Evolutionary conservation across 73 alveolate species (phyloP).

Genomic region (Halteria grandinella): DNA sequence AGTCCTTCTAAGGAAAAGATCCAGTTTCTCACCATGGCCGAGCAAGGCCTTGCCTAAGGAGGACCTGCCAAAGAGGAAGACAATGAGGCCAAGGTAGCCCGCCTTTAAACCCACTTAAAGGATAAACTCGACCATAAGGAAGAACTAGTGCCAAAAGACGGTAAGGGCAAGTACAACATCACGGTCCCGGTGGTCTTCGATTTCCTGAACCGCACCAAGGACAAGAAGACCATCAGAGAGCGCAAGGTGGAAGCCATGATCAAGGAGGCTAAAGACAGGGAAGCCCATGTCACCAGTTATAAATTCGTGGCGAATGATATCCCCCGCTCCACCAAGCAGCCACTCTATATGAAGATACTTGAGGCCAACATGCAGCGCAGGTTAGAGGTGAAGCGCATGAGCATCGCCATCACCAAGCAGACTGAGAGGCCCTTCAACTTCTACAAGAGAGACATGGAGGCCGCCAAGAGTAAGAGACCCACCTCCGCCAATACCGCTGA

Average conservation of each 20-base stretch:
- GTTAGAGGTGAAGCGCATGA: conserved; percentile 61
- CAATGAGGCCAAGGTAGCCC: no score
- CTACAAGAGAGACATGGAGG: conserved; percentile 66
- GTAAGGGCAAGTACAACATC: conserved; percentile 51
- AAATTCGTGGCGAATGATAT: conserved; percentile 74
- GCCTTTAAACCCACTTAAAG: no score
- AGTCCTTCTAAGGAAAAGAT: conserved; percentile 31
- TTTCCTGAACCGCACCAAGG: conserved; percentile 66
- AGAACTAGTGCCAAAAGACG: conserved; percentile 25
- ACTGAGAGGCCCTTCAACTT: conserved; percentile 80
- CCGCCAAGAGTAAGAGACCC: conserved; percentile 60
- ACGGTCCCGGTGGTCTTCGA: conserved; percentile 83
- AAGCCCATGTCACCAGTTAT: conserved; percentile 9
- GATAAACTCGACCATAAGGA: conserved; percentile 34
- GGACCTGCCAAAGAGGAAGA: background rate
- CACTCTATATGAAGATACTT: conserved; percentile 64
- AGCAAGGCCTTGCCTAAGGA: conserved; percentile 43
- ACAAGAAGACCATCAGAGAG: conserved; percentile 67
- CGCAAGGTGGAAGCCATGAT: conserved; percentile 73
- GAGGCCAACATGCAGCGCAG: conserved; percentile 74
- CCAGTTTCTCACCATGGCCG: background rate
- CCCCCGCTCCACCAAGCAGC: conserved; percentile 71
- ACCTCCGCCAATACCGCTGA: no score
- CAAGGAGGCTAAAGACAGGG: conserved; percentile 61
- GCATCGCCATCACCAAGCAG: conserved; percentile 71